Conservation (phyloP, 768 basidiomycete species). For the Pilatotrama ljubarskyi region DNA sequence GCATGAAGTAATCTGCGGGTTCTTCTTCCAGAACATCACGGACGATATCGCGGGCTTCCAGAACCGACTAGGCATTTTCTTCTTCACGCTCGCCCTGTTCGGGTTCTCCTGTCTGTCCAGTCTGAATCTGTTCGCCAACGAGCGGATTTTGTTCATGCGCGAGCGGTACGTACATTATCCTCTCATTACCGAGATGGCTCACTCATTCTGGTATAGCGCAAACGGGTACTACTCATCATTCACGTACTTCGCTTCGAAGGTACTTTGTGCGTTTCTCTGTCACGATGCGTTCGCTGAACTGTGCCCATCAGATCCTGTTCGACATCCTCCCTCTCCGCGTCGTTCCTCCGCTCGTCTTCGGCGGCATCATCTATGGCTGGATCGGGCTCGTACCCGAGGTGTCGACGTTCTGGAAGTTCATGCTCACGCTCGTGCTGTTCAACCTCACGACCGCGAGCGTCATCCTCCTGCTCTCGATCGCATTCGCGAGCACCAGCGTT, state of each 20-base stretch:
- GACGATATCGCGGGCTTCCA: conserved; percentile 98
- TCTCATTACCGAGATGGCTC: too few species aligned
- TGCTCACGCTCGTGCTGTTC: conserved; percentile 93
- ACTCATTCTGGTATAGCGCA: too few species aligned
- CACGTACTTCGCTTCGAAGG: conserved; percentile 96
- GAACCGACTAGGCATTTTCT: conserved; percentile 92
- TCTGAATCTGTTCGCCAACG: conserved; percentile 90
- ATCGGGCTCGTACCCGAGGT: conserved; percentile 94
- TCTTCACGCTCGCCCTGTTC: conserved; percentile 95
- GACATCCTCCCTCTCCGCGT: conserved; percentile 94
- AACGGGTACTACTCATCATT: conserved; percentile 96
- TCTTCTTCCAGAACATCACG: conserved; percentile 89
- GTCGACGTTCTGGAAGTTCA: conserved; percentile 95
- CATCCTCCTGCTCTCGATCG: conserved; percentile 86
- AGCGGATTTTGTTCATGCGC: conserved; percentile 96
- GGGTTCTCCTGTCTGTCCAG: conserved; percentile 97
- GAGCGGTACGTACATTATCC: conserved; percentile 63
- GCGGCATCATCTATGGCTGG: conserved; percentile 92
- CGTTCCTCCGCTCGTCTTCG: conserved; percentile 93
- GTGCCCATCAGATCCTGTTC: conserved; percentile 72
- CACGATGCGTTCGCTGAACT: neutral
- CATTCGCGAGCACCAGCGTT: conserved; percentile 82
- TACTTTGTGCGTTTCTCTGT: conserved; percentile 18
- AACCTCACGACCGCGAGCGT: conserved; percentile 95
- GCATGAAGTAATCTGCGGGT: conserved; percentile 77